Evolutionary conservation across 306 rosid genomes (phyloP), one percentile per base, ranked within the genome.

Genomic region (Vigna reflexopilosa): DNA sequence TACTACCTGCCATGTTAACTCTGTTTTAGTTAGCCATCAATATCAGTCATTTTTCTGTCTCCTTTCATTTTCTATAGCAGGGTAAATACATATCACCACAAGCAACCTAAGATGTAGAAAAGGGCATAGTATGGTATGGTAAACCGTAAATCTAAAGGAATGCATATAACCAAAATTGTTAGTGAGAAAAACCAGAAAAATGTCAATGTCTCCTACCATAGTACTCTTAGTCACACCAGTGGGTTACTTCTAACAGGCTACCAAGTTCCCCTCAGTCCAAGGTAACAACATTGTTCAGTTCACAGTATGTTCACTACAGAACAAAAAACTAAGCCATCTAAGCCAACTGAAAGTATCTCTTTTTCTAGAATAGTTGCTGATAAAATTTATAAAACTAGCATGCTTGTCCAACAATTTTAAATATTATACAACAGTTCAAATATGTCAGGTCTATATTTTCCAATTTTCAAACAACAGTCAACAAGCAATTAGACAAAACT

Each of bases 21-120:
- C 15, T 24, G 65, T 26, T 58, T 51, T 5, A 11, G 38, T 58
- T 9, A 28, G 6, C 9, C 28, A 55, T 7, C 13, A 19, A 26
- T 59, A 28, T 26, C 2, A 58, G 38, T 58, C 4, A 12, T 17
- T 59, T 59, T 59, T 59, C 3, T 24, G 20, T 19, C 19, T 28
- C 11, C 40, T 59, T 28, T 28, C 15, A 14, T 13, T 50, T 30
- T 36, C 66, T 13, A 40, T 22, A 20, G 40, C 44, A 73, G 30
- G 17, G 13, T 36, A 72, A 47, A 48, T 45, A 67, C 24, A 38
- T 38, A 49, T 63, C 49, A 49, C 6, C 47, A n/a, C 17, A 49
- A 10, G 38, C 44, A 59, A 20, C 61, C n/a, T 40, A 61, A 48
- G 66, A 59, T 69, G 67, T 64, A 65, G 67, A 75, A 68, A 75